Evolutionary conservation across 179 eudicot genomes (phyloP), one percentile per base, ranked within the genome.

Genomic region (Carnegiea gigantea): DNA sequence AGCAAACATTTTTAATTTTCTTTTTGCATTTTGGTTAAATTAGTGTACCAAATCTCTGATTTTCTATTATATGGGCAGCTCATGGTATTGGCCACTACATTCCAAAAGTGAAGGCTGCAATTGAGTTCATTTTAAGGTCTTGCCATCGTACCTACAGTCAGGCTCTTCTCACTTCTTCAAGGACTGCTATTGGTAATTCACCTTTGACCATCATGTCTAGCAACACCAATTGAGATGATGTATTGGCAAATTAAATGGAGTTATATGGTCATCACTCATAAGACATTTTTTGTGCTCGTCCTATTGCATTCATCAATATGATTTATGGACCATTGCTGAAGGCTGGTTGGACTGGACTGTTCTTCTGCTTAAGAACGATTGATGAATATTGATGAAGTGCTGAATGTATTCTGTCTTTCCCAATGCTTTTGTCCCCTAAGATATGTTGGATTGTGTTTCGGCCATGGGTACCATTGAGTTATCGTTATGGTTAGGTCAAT

Each of bases 81-180:
- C 97, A 89, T 83, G 89, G 90, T 76, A 92, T 96, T 88, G 98
- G 97, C 76, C 99, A 92, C 84, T 94, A 94, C 90, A 92, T 96
- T 82, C 97, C 98, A 83, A 96, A 96, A 86, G 98, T 96, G 78
- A 96, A 94, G 91, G 93, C 98, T 86, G 98, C 99, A 62, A 96
- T 96, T 81, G 99, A 96, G 88, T 87, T 88, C 73, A 93, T 96
- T 82, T 62, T 96, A 77, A 93, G 97, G 86, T 92, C 99, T 85
- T 96, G 99, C 86, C 93, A 96, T 87, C 91, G 88, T 79, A 89
- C 89, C 84, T 96, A 92, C 84, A 90, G 92, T 83, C 98, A 89
- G 83, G 99, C 99, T 84, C 98, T 96, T 86, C 97, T 96, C 64
- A 96, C 98, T 84, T 94, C 98, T 82, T 89, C 99, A 79, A 93